These are phyloP conservation scores for Linanthus parryae DNA, from an alignment of 148 eudicot genomes.

Conservation along the genomic window DNA sequence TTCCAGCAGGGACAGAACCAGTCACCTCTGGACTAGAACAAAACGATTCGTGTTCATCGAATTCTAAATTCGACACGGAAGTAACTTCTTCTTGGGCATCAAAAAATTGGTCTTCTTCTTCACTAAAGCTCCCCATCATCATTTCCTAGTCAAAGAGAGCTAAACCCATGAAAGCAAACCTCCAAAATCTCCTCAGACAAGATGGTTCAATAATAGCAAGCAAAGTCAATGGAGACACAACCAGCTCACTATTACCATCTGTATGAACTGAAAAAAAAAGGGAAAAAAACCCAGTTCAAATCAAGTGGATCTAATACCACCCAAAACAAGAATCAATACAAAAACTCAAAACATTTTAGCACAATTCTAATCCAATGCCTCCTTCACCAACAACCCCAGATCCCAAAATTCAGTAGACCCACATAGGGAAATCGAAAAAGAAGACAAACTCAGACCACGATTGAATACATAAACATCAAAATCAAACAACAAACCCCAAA, in stretches of 20 bases:
- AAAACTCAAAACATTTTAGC: background rate
- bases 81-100: constrained; percentile 59
- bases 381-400: constrained; percentile 5
- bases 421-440: background rate
- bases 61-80: constrained; percentile 7
- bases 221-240: constrained; percentile 33
- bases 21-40: constrained; percentile 1
- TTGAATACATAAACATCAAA: background rate
- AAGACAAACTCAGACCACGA: background rate
- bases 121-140: constrained; percentile 45
- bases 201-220: constrained; percentile 4
- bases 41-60: constrained; percentile 7
- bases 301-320: constrained; percentile 30
- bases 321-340: background rate
- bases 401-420: background rate
- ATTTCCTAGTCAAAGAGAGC: constrained; percentile 21
- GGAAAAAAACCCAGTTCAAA: constrained; percentile 51
- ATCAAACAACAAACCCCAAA: background rate
- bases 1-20: constrained; percentile 19
- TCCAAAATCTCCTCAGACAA: constrained; percentile 32
- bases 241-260: constrained; percentile 25
- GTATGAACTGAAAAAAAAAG: constrained; percentile 9
- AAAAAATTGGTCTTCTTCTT: constrained; percentile 46
- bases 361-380: background rate
- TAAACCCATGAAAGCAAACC: constrained; percentile 62